These are phyloP conservation scores for Hyphochytrium catenoides DNA, from an alignment of 352 stramenopile species.

Conservation along the genomic window DNA sequence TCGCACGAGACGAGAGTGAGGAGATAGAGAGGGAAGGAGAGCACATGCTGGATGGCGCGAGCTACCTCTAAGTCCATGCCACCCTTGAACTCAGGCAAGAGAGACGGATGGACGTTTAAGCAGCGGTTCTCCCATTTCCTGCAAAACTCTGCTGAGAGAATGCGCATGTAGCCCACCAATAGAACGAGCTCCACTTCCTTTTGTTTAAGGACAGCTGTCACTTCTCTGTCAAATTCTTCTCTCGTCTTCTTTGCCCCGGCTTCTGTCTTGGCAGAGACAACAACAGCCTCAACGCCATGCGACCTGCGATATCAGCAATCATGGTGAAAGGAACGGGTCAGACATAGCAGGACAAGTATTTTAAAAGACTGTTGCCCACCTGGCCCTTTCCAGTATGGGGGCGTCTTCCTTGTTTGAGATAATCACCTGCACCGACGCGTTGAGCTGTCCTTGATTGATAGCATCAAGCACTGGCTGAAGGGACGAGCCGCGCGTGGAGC, in stretches of 20 bases:
- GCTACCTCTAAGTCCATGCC: conserved; percentile 89
- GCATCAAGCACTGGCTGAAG: conserved; percentile 90
- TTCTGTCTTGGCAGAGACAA: conserved; percentile 29
- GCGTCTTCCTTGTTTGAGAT: conserved; percentile 82
- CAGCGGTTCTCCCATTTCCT: conserved; percentile 80
- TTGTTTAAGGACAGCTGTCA: conserved; percentile 66
- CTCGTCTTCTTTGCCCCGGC: conserved; percentile 64
- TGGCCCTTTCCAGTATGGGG: conserved; percentile 82
- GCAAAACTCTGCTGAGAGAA: conserved; percentile 85
- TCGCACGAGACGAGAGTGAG: too few relatives aligned
- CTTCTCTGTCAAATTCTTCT: conserved; percentile 82
- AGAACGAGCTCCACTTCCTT: conserved; percentile 90
- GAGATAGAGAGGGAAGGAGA: too few relatives aligned
- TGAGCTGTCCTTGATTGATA: conserved; percentile 50
- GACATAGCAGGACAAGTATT: too few relatives aligned
- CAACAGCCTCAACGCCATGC: conserved; percentile 34
- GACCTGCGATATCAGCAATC: too few relatives aligned
- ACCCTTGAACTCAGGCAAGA: conserved; percentile 95
- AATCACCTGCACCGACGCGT: conserved; percentile 85
- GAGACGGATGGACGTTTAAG: conserved; percentile 97
- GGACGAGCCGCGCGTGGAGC: conserved; percentile 81
- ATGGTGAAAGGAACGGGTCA: too few relatives aligned
- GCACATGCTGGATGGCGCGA: too few relatives aligned
- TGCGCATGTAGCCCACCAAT: conserved; percentile 98
- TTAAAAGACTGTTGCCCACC: too few relatives aligned